Conservation (phyloP, 352 stramenopile species). For the Phytophthora capsici region DNA sequence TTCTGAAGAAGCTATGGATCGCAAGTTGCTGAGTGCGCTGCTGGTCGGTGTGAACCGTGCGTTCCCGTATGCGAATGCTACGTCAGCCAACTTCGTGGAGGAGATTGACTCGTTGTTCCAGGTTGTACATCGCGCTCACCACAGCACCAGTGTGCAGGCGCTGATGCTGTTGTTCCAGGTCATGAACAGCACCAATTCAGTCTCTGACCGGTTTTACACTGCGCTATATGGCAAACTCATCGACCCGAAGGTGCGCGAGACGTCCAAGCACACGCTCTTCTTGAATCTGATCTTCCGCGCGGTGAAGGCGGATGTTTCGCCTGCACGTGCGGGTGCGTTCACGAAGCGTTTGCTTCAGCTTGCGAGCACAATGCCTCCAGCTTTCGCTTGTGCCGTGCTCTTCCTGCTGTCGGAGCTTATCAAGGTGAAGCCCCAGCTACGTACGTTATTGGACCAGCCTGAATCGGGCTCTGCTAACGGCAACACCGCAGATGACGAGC, state of each 20-base stretch:
- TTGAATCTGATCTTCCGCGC: constrained; percentile 98
- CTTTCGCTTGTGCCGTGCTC: constrained; percentile 93
- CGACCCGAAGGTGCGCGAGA: constrained; percentile 90
- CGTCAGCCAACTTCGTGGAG: constrained; percentile 72
- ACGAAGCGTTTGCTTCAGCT: constrained; percentile 95
- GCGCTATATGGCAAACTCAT: constrained; percentile 96
- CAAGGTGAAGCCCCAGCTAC: constrained; percentile 80
- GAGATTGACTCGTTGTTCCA: constrained; percentile 86
- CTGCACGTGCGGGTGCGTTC: constrained; percentile 89
- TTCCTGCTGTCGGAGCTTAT: constrained; percentile 97
- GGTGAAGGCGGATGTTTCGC: constrained; percentile 94
- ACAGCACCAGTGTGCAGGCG: constrained; percentile 96
- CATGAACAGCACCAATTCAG: constrained; percentile 84
- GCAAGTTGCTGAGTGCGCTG: constrained; percentile 95
- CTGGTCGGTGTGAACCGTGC: constrained; percentile 98
- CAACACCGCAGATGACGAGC: constrained; percentile 49
- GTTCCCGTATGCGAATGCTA: constrained; percentile 93
- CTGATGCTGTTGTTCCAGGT: constrained; percentile 96
- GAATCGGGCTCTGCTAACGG: constrained; percentile 34
- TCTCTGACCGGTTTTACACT: constrained; percentile 97
- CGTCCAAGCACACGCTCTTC: constrained; percentile 96
- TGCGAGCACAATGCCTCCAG: constrained; percentile 77
- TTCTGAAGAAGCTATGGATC: constrained; percentile 79
- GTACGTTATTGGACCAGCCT: constrained; percentile 74
- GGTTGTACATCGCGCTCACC: constrained; percentile 86